These are phyloP conservation scores for Pleurotus eryngii DNA, from an alignment of 768 basidiomycete genomes.

Conservation along the genomic window DNA sequence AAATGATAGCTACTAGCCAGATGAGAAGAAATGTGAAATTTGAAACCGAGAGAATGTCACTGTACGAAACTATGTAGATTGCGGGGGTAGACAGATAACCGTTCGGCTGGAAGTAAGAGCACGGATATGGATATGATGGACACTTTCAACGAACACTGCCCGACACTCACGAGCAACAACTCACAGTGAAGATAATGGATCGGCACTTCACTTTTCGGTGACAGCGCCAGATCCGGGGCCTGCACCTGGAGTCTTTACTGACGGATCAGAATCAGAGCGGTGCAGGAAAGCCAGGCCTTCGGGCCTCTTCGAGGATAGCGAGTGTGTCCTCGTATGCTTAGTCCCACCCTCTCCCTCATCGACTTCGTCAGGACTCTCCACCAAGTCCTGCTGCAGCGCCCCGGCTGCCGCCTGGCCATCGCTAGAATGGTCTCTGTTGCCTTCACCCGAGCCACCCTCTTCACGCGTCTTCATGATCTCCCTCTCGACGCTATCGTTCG, in stretches of 20 bases:
- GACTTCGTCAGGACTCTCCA: not conserved
- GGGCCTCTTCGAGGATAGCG: not conserved
- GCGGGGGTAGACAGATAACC: no score
- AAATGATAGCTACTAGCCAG: no score
- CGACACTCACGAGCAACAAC: no score
- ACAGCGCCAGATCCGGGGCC: no score
- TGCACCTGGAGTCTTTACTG: not conserved
- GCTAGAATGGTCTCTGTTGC: not conserved
- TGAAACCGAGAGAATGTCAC: no score
- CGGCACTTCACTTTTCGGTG: no score
- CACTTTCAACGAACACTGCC: no score
- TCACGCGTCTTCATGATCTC: slow-evolving; percentile 31
- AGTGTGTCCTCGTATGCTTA: slow-evolving; percentile 1
- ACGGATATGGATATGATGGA: no score
- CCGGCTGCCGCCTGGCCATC: not conserved
- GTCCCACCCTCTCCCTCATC: not conserved
- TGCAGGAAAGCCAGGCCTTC: slow-evolving; percentile 1
- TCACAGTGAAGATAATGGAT: no score
- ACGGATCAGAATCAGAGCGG: slow-evolving; percentile 5
- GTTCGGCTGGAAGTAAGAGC: no score
- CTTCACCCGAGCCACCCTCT: not conserved
- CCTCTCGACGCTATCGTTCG: slow-evolving; percentile 23
- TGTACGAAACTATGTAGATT: no score
- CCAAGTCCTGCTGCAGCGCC: not conserved
- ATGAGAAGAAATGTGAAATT: no score